Evolutionary conservation across 1,284 basidiomycete genomes (phyloP).

Genomic region (Papiliotrema fonsecae): DNA sequence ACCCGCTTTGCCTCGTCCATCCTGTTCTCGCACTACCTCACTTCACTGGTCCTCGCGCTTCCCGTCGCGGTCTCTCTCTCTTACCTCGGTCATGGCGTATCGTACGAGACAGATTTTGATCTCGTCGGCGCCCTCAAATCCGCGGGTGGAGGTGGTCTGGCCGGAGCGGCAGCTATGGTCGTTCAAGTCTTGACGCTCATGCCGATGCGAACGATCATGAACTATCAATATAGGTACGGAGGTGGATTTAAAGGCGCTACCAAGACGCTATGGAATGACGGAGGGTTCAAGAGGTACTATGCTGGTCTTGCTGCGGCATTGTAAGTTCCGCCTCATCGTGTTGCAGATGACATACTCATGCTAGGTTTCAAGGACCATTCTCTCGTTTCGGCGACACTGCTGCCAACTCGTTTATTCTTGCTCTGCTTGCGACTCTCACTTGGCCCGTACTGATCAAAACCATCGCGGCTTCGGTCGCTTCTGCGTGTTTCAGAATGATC

Average conservation of each 20-base stretch:
- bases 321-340: slow-evolving; percentile 50
- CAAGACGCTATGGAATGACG: slow-evolving; percentile 65
- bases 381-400: slow-evolving; percentile 81
- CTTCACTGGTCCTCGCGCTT: slow-evolving; percentile 28
- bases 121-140: slow-evolving; percentile 64
- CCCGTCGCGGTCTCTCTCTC: slow-evolving; percentile 34
- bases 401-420: slow-evolving; percentile 44
- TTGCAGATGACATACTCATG: not conserved
- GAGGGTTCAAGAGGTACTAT: slow-evolving; percentile 76
- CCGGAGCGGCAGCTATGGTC: slow-evolving; percentile 80
- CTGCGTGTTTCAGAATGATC: slow-evolving; percentile 74
- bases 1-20: slow-evolving; percentile 33
- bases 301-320: slow-evolving; percentile 75
- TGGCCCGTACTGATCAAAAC: slow-evolving; percentile 44
- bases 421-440: slow-evolving; percentile 34
- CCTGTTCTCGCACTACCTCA: slow-evolving; percentile 25
- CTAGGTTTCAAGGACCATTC: slow-evolving; percentile 44
- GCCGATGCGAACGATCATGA: slow-evolving; percentile 74
- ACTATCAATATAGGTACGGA: slow-evolving; percentile 71
- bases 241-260: slow-evolving; percentile 63
- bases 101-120: slow-evolving; percentile 61
- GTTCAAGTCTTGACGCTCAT: slow-evolving; percentile 80
- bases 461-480: slow-evolving; percentile 36
- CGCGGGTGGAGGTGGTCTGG: slow-evolving; percentile 77
- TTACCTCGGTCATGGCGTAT: slow-evolving; percentile 33